A percentile compares a stretch with the other conserved stretches of the same genome.
phyloP scores from a whole-genome alignment of 176 grass and related monocot species.

The Poa annua region DNA sequence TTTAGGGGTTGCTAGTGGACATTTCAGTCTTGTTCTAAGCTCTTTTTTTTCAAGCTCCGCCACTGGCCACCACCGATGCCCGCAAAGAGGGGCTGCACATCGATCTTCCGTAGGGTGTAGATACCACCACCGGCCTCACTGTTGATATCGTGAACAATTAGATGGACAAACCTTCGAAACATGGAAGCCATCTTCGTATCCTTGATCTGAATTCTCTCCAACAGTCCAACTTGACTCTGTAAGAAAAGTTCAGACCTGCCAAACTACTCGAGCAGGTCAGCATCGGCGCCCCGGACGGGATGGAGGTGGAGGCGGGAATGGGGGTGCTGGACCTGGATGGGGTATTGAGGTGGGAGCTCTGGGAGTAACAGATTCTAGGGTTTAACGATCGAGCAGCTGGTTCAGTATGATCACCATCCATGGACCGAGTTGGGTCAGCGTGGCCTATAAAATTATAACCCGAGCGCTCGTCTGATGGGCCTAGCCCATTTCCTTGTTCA shows the following conservation, averaged over 20 bases:
- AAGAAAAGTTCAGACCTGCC: background rate
- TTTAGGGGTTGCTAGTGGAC: no score
- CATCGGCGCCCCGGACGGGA: no score
- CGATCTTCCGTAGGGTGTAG: background rate
- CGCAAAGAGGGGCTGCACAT: background rate
- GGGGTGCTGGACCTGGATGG: background rate
- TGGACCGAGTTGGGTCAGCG: no score
- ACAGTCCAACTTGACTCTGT: background rate
- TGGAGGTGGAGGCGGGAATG: no score
- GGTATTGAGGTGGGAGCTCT: background rate
- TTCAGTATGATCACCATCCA: no score
- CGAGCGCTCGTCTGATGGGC: no score
- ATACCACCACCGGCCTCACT: background rate
- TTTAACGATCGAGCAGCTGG: background rate
- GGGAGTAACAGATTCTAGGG: background rate
- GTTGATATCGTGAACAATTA: background rate
- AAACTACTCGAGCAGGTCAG: background rate
- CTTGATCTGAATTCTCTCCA: background rate
- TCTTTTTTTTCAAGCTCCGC: no score
- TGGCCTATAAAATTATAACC: no score
- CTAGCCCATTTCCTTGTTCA: no score
- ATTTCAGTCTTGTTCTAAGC: no score
- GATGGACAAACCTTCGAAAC: slow-evolving; percentile 14
- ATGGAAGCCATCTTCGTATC: background rate
- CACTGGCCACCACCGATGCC: background rate